Base-by-base conservation (phyloP, 129 eudicot species). In the Centrapalus pauciflorus region DNA sequence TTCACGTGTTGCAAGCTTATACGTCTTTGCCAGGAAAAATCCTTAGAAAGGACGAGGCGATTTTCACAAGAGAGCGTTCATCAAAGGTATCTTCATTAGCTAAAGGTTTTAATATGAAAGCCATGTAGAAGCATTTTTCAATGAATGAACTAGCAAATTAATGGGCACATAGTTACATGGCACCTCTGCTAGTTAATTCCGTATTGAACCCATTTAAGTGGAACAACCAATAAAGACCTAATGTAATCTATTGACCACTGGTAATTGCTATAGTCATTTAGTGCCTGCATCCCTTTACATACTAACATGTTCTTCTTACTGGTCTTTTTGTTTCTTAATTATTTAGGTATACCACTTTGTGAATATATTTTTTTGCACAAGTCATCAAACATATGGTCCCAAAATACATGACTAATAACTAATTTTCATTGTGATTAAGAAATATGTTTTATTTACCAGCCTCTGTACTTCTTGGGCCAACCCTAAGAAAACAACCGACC, bases 1-100 rank as follows among this genome's bases (percentile, higher is more conserved):
- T 94, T 67, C 99, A 94, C 26, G 95, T 94, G 67, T 71, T 94
- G 88, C 99, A 89, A 81, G 77, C 90, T 63, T 94, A 94, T 65
- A 84, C 97, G 24, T 61, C 85, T 49, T 74, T 84, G 45, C 87
- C 99, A 29, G 86, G 73, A 78, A 80, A 82, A 38, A 32, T 84
- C 20, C 74, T 74, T 63, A 71, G 28, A 70, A 86, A 74, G 58
- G 93, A 82, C 70, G 95, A 80, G 82, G 77, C 76, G 4, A 67
- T 61, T 55, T 71, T 80, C 70, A 76, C 67, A 19, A 71, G 77
- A 74, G 79, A 81, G 29, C 75, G 61, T 64, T 63, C 68, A 23
- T 46, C 66, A 59, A 88, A 75, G 96, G 98, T 92, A 92, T 23
- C 21, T 45, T 26, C 12, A 9, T 11, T 37, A 38, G 21, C 28